Base-by-base conservation (phyloP, 441 rosid genomes). In the Populus hybrid region DNA sequence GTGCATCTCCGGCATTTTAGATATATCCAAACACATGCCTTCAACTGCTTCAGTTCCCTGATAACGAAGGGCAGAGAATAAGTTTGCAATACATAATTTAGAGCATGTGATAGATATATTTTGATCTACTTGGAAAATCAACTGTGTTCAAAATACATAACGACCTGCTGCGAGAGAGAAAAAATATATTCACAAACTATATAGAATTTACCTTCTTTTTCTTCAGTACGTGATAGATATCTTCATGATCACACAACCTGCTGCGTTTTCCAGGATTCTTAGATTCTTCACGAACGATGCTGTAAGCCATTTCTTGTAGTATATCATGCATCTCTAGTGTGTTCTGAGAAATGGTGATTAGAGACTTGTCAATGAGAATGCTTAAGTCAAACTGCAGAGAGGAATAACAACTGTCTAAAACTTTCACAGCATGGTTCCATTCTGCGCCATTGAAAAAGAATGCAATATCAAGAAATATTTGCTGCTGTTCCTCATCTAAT, bases 21-120 rank as follows among this genome's bases (percentile, higher is more conserved):
- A 35, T 21, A 61, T 38, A 2, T 77, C 35, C 16, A 65, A 34
- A 46, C 32, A 40, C 0, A 77, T 64, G 65, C 35, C 75, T 64
- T 77, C 70, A 71, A 40, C 35, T 63, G 23, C 28, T 28, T 71
- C 21, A 7, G 71, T 71, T 12, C 80, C 80, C 79, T 77, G 46
- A 21, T 8, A 68, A 50, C 2, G 2, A 53, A 50, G 16, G 36
- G 21, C 21, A 32, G 14, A 11, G 8, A n/a, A 70, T 36, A 46
- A n/a, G 34, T 40, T 38, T 23, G 21, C 5, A 23, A 38, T 18
- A 2, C 10, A 14, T 12, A 5, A 34, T 67, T 66, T 1, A 4
- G 36, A 5, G 69, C 6, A 66, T 24, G 9, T 67, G 21, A 67
- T 30, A 67, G 19, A 28, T 67, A 18, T 67, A 7, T 30, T 26